These are phyloP conservation scores for Capsella bursapastoris DNA, from an alignment of 345 rosid genomes.

Conservation along the genomic window DNA sequence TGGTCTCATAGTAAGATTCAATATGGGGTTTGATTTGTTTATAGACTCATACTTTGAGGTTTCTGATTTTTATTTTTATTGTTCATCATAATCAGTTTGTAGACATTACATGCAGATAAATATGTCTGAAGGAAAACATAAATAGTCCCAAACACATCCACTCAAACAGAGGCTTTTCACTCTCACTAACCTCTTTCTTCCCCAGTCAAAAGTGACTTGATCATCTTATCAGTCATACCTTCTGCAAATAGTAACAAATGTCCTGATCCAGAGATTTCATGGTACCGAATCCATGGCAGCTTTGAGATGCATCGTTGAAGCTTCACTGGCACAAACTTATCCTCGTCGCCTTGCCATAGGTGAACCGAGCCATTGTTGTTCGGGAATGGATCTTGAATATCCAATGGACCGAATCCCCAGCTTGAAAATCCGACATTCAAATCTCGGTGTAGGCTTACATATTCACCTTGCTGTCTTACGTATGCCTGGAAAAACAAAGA, in stretches of 20 bases:
- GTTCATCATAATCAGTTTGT: not conserved
- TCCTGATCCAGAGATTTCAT: conserved; percentile 64
- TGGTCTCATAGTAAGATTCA: not conserved
- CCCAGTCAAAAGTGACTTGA: conserved; percentile 50
- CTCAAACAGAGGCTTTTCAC: conserved; percentile 20
- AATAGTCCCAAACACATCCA: not conserved
- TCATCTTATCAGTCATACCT: conserved; percentile 56
- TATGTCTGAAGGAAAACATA: not conserved
- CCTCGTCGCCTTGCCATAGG: conserved; percentile 86
- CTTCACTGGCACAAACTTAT: conserved; percentile 53
- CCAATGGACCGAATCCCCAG: conserved; percentile 84
- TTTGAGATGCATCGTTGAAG: conserved; percentile 55
- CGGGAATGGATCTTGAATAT: conserved; percentile 62
- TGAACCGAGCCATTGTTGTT: conserved; percentile 59
- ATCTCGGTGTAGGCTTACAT: conserved; percentile 65
- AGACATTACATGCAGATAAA: not conserved
- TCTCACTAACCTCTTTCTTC: not conserved
- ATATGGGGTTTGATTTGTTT: not conserved
- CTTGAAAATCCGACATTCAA: conserved; percentile 65
- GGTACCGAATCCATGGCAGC: conserved; percentile 66
- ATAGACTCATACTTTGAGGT: not conserved
- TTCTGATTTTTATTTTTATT: too few species aligned
- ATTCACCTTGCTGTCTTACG: conserved; percentile 62
- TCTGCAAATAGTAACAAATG: conserved; percentile 53
- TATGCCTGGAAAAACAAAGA: conserved; percentile 35